Evolutionary conservation across 225 moss, liverwort and hornwort genomes (phyloP).

Genomic region (Physcomitrium patens): DNA sequence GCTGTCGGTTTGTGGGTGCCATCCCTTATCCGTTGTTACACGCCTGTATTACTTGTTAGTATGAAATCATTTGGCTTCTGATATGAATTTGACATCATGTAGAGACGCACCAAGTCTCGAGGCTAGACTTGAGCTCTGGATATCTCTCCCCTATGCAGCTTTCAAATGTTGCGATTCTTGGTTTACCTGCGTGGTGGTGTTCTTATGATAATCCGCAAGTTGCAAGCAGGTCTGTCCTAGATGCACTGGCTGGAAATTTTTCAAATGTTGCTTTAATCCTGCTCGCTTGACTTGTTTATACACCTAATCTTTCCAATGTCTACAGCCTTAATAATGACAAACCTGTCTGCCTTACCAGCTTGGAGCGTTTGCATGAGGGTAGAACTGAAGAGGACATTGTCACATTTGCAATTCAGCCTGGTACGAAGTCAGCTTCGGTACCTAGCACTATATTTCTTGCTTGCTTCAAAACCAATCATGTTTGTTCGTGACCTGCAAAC

Average conservation of each 20-base stretch:
- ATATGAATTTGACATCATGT: constrained; percentile 18
- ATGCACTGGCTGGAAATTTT: not conserved
- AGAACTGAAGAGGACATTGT: constrained; percentile 24
- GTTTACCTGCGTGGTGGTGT: constrained; percentile 80
- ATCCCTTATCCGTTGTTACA: not conserved
- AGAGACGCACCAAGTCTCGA: constrained; percentile 63
- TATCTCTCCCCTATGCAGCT: constrained; percentile 53
- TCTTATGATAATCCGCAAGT: constrained; percentile 46
- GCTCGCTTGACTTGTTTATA: constrained; percentile 6
- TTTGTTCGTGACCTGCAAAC: not conserved
- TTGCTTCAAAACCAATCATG: not conserved
- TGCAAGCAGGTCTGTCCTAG: constrained; percentile 43
- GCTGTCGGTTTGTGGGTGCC: not conserved
- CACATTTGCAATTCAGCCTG: constrained; percentile 57
- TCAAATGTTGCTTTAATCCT: not conserved
- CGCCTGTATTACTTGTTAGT: constrained; percentile 12
- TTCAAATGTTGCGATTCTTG: constrained; percentile 65
- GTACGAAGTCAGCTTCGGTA: constrained; percentile 26
- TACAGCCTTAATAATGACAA: constrained; percentile 7
- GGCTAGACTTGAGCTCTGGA: constrained; percentile 60
- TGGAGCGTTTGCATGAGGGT: constrained; percentile 35
- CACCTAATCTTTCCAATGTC: not conserved
- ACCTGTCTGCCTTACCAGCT: constrained; percentile 34
- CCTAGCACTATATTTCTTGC: not conserved
- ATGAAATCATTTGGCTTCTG: constrained; percentile 7